These are phyloP conservation scores for Aureobasidium subglaciale DNA, from an alignment of 2,329 filamentous ascomycete genomes.

Conservation along the genomic window DNA sequence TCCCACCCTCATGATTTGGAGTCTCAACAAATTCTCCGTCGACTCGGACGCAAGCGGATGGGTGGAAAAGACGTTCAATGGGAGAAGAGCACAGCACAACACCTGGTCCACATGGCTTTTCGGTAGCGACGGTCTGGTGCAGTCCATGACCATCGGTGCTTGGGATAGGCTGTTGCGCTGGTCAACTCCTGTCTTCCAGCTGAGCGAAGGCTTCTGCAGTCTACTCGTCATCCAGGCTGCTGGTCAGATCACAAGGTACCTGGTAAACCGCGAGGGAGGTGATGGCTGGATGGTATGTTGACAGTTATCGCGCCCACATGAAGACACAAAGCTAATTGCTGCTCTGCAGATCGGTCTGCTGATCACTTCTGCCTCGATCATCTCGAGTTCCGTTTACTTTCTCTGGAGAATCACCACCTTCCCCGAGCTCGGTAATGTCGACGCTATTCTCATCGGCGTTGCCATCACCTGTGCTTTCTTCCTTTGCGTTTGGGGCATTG, in stretches of 20 bases:
- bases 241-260: constrained; percentile 88
- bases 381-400: constrained; percentile 91
- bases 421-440: constrained; percentile 84
- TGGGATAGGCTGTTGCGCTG: constrained; percentile 88
- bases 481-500: constrained; percentile 87
- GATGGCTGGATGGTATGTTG: constrained; percentile 88
- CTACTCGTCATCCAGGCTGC: constrained; percentile 90
- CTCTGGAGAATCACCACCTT: constrained; percentile 92
- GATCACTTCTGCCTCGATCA: constrained; percentile 80
- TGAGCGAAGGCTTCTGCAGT: constrained; percentile 94
- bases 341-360: constrained; percentile 69
- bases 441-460: constrained; percentile 86
- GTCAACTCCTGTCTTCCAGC: constrained; percentile 88
- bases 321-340: constrained; percentile 29
- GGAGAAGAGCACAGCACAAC: constrained; percentile 55
- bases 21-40: constrained; percentile 88
- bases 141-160: constrained; percentile 69
- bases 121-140: constrained; percentile 74
- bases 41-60: constrained; percentile 71
- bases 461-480: constrained; percentile 90
- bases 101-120: constrained; percentile 79
- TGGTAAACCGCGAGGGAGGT: constrained; percentile 86
- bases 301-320: neutral
- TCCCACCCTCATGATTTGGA: constrained; percentile 84
- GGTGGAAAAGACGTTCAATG: constrained; percentile 72